Percentiles rank a stretch among this genome's conserved stretches.
phyloP scores from a whole-genome alignment of 768 basidiomycete species.

The Favolaschia claudopus region DNA sequence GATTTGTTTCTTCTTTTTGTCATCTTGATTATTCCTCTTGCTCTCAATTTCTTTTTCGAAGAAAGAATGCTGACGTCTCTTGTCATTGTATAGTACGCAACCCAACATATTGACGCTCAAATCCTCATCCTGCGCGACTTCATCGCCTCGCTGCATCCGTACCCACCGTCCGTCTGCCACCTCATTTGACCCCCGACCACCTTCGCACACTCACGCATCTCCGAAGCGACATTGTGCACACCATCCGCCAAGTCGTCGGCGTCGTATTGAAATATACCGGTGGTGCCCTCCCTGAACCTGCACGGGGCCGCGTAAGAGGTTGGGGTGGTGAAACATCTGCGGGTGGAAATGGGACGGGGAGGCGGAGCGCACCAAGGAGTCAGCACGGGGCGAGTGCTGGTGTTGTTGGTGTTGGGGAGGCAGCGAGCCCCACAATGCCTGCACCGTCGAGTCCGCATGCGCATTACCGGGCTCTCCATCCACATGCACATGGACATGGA shows the following conservation, averaged over 20 bases:
- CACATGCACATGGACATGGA: not conserved
- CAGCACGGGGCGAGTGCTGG: conserved; percentile 47
- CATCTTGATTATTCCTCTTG: too few relatives aligned
- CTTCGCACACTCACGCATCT: conserved; percentile 74
- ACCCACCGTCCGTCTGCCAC: conserved; percentile 40
- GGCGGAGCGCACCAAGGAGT: conserved; percentile 34
- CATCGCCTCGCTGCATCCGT: conserved; percentile 72
- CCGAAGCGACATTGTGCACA: conserved; percentile 85
- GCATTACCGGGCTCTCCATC: too few relatives aligned
- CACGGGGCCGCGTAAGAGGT: conserved; percentile 71
- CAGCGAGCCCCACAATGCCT: too few relatives aligned
- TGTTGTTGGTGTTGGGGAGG: conserved; percentile 8
- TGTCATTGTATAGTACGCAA: conserved; percentile 88
- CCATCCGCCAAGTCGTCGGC: conserved; percentile 88
- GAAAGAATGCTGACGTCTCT: not conserved
- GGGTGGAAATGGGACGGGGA: conserved; percentile 38
- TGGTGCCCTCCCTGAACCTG: conserved; percentile 85
- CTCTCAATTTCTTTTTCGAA: too few relatives aligned
- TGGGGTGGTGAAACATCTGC: conserved; percentile 46
- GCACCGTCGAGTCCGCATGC: conserved; percentile 16
- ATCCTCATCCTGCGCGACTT: conserved; percentile 86
- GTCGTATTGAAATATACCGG: conserved; percentile 89
- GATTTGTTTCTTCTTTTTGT: conserved; percentile 31
- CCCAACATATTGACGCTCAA: conserved; percentile 86
- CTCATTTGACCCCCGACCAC: conserved; percentile 46